phyloP scores from a whole-genome alignment of 2,329 filamentous ascomycete genomes.

The Penicillium sp. region DNA sequence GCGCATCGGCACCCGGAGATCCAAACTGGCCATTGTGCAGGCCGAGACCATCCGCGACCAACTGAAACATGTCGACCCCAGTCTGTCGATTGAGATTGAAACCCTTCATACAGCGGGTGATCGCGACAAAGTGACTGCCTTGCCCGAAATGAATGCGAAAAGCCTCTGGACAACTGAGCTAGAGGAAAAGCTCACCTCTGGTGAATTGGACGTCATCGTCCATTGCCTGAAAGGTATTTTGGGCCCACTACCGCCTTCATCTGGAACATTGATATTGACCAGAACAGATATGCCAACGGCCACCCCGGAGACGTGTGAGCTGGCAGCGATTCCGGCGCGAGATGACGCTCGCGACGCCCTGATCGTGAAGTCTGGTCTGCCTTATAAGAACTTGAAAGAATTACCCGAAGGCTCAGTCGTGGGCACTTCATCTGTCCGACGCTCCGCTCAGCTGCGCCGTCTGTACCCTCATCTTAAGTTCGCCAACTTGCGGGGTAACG shows the following conservation, averaged over 20 bases:
- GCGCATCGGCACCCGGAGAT: neutral
- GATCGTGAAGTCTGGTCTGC: slow-evolving; percentile 50
- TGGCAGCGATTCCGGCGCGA: slow-evolving; percentile 72
- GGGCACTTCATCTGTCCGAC: slow-evolving; percentile 80
- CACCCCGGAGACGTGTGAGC: slow-evolving; percentile 68
- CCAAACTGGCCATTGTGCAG: neutral
- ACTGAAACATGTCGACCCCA: neutral
- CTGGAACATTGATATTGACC: neutral
- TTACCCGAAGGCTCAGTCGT: slow-evolving; percentile 76
- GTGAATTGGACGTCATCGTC: slow-evolving; percentile 74
- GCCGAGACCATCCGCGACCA: neutral
- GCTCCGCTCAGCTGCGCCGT: slow-evolving; percentile 78
- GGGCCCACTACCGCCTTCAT: slow-evolving; percentile 65
- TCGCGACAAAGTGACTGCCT: neutral
- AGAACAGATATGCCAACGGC: slow-evolving; percentile 77
- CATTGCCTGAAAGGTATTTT: slow-evolving; percentile 95
- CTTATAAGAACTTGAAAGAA: slow-evolving; percentile 64
- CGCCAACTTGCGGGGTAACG: slow-evolving; percentile 79
- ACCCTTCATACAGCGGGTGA: neutral
- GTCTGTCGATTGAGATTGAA: neutral
- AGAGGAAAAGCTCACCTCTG: slow-evolving; percentile 68
- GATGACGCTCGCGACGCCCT: slow-evolving; percentile 70
- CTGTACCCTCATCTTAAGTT: slow-evolving; percentile 73
- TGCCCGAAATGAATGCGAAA: neutral
- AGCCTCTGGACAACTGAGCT: slow-evolving; percentile 80